Conservation (phyloP, 768 basidiomycete genomes). For the Kwoniella bestiolae region DNA sequence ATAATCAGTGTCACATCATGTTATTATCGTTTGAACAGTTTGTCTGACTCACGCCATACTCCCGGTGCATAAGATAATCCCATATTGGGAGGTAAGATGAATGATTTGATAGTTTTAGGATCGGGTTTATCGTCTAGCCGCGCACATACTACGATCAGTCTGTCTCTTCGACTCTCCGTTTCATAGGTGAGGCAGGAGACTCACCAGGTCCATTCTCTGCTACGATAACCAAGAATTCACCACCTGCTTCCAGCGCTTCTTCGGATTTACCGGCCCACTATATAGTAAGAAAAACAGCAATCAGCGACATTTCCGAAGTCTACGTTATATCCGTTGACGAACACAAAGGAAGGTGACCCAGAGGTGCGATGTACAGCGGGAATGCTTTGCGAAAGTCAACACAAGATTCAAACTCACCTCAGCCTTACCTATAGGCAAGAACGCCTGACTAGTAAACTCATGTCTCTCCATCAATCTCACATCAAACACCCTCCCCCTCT, state of each 20-base stretch:
- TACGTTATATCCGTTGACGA: too few relatives aligned
- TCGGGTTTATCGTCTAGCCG: conserved; percentile 81
- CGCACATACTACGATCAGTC: too few relatives aligned
- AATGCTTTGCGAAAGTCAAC: too few relatives aligned
- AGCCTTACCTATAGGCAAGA: conserved; percentile 83
- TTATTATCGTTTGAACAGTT: not conserved
- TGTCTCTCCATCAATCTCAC: conserved; percentile 82
- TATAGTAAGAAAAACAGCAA: too few relatives aligned
- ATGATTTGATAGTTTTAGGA: conserved; percentile 74
- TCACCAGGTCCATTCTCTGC: conserved; percentile 69
- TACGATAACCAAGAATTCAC: conserved; percentile 81
- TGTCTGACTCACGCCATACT: conserved; percentile 79
- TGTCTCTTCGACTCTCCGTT: too few relatives aligned
- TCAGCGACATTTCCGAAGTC: too few relatives aligned
- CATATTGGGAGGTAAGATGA: conserved; percentile 75
- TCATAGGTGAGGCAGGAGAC: conserved; percentile 28
- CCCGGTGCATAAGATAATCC: conserved; percentile 83
- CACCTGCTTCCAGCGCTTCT: conserved; percentile 60
- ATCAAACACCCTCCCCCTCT: conserved; percentile 62
- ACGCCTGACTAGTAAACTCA: conserved; percentile 85
- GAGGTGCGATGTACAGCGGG: not conserved
- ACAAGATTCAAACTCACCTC: conserved; percentile 36
- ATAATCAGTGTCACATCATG: not conserved
- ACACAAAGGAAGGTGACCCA: too few relatives aligned
- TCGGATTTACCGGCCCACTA: conserved; percentile 59